Evolutionary conservation across 768 basidiomycete species (phyloP), one percentile per base, ranked within the genome.

Genomic region (Krasilnikovozyma curviuscula): DNA sequence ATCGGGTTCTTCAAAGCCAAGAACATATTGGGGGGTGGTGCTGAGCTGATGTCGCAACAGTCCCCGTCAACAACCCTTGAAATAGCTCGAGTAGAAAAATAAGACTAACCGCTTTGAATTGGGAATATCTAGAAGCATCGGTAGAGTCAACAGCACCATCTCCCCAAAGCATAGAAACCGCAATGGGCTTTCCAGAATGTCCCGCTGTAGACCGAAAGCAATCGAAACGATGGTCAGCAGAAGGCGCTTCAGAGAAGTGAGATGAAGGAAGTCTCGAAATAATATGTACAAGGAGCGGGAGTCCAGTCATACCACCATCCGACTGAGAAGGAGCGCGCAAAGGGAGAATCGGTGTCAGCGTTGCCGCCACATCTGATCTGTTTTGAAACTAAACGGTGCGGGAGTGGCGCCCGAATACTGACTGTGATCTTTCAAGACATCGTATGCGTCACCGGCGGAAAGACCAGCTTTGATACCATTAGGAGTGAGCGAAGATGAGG

Each of bases 381-480:
- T n/a, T n/a, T n/a, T n/a, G n/a, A n/a, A n/a, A n/a, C n/a, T n/a
- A n/a, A n/a, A n/a, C n/a, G n/a, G n/a, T n/a, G n/a, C n/a, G n/a
- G n/a, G n/a, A n/a, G n/a, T n/a, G n/a, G n/a, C n/a, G n/a, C n/a
- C n/a, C n/a, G n/a, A n/a, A n/a, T n/a, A n/a, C n/a, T n/a, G n/a
- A n/a, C n/a, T n/a, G n/a, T n/a, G n/a, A n/a, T n/a, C n/a, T n/a
- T n/a, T n/a, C n/a, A n/a, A n/a, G n/a, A n/a, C n/a, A n/a, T n/a
- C n/a, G n/a, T n/a, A n/a, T n/a, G n/a, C n/a, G n/a, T n/a, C n/a
- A 27, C 56, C 56, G 34, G 54, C 60, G 5, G 62, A 56, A 45
- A 63, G 57, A 58, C 64, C 64, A 40, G 64, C 63, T 43, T 65
- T 63, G n/a, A n/a, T n/a, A n/a, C n/a, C n/a, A n/a, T n/a, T n/a